Evolutionary conservation across 1,139 yeast species (phyloP).

Genomic region (Insectozyma bohioensis): DNA sequence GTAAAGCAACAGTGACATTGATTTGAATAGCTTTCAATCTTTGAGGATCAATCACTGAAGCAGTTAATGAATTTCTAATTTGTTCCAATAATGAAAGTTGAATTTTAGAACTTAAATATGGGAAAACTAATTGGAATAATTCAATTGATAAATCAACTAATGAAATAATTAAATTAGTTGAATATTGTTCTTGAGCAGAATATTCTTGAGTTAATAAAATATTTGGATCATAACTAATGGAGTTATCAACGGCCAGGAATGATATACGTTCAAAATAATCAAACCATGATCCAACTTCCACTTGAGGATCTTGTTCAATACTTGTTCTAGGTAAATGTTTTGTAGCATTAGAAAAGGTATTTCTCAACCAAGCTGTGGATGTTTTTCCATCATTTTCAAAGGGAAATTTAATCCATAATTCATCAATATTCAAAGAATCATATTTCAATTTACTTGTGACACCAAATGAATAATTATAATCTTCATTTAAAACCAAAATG

Average conservation of each 20-base stretch:
- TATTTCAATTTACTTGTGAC: slow-evolving; percentile 36
- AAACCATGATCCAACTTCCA: slow-evolving; percentile 25
- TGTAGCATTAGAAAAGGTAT: slow-evolving; percentile 16
- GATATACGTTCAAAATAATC: slow-evolving; percentile 30
- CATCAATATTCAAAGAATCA: slow-evolving; percentile 23
- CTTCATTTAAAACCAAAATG: slow-evolving; percentile 30
- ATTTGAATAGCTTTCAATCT: slow-evolving; percentile 53
- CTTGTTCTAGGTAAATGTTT: slow-evolving; percentile 8
- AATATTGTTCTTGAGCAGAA: slow-evolving; percentile 24
- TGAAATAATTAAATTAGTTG: slow-evolving; percentile 46
- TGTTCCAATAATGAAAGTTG: slow-evolving; percentile 86
- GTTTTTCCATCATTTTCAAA: slow-evolving; percentile 3
- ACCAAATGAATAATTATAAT: slow-evolving; percentile 39
- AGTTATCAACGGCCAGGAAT: slow-evolving; percentile 26
- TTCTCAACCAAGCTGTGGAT: slow-evolving; percentile 14
- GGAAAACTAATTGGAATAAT: slow-evolving; percentile 69
- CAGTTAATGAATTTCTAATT: slow-evolving; percentile 53
- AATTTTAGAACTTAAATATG: slow-evolving; percentile 72
- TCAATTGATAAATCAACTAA: slow-evolving; percentile 78
- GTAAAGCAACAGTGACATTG: slow-evolving; percentile 64
- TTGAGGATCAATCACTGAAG: slow-evolving; percentile 29
- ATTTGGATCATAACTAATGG: slow-evolving; percentile 38
- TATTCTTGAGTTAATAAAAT: slow-evolving; percentile 27
- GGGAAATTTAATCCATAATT: slow-evolving; percentile 21
- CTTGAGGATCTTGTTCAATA: slow-evolving; percentile 7